Conservation (phyloP, 352 stramenopile species). For the Globisporangium radiosum region DNA sequence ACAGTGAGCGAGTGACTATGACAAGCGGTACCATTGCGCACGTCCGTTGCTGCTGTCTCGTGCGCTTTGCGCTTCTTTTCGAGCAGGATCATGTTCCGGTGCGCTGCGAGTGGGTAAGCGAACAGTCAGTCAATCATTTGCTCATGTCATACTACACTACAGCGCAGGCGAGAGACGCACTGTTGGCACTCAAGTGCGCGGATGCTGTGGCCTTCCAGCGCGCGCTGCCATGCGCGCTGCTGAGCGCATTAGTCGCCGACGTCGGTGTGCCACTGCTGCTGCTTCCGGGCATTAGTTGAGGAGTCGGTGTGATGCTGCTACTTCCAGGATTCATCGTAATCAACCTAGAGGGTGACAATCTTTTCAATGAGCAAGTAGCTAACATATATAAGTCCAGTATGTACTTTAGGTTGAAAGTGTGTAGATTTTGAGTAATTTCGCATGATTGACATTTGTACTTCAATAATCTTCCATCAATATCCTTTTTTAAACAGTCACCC, state of each 20-base stretch:
- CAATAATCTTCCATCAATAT: too few species aligned
- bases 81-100: conserved; percentile 39
- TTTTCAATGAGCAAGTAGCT: too few species aligned
- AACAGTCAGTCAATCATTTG: neutral
- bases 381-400: too few species aligned
- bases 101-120: conserved; percentile 9
- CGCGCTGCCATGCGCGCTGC: conserved; percentile 3
- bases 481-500: too few species aligned
- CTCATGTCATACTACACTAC: neutral
- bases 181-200: conserved; percentile 16
- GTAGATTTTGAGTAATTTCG: too few species aligned
- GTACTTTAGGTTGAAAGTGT: too few species aligned
- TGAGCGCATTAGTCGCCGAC: neutral
- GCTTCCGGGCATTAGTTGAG: too few species aligned
- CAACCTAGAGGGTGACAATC: too few species aligned
- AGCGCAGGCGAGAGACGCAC: conserved; percentile 11
- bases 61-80: conserved; percentile 51
- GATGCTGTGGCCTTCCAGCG: conserved; percentile 13
- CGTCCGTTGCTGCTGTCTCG: conserved; percentile 30
- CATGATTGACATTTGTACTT: too few species aligned
- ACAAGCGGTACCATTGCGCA: conserved; percentile 31
- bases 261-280: too few species aligned
- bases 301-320: neutral
- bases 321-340: too few species aligned
- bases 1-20: neutral